Base-by-base conservation (phyloP, 106 monocot species). In the Narthecium ossifragum region DNA sequence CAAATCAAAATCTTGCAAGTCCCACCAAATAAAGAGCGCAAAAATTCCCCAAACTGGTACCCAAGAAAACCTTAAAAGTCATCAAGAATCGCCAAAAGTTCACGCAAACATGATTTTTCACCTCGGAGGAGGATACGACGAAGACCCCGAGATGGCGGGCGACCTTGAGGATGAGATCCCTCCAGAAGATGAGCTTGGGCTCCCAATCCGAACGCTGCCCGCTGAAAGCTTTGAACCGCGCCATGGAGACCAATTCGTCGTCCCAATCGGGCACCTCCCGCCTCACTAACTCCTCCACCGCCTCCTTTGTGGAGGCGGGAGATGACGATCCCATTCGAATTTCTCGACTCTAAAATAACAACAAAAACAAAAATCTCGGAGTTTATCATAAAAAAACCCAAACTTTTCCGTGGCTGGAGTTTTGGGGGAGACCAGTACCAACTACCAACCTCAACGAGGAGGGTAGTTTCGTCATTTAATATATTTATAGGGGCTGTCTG, bases 131-230 rank as follows among this genome's bases (percentile, higher is more conserved):
- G 3, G 62, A 61, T 29, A 84, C 53, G 36, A 61, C 48, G 68
- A 60, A 71, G 32, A 85, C 31, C 6, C 76, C 83, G 28, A 98
- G 87, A 45, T 28, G 73, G 27, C 81, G 75, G 29, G 84, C 80
- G 54, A 98, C 78, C 30, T 76, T 75, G 53, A 91, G 22, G 70
- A 91, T 84, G 55, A 91, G 76, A 53, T 86, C 78, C 26, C 81
- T 80, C 90, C 96, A 98, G 80, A 91, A 91, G 27, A 77, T 38
- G 68, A 78, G 77, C 7, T 45, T 70, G 25, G 70, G 68, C 23
- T 87, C 84, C 96, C 96, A 98, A 71, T 98, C 91, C 25, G 80
- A 56, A 17, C 81, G 57, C 74, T 98, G 96, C 47, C 96, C 87
- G 53, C 78, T 91, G 59, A 98, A 77, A 2, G 86, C 84, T 53